Evolutionary conservation across 306 rosid genomes (phyloP).

Genomic region (Cotoneaster glaucophyllus): DNA sequence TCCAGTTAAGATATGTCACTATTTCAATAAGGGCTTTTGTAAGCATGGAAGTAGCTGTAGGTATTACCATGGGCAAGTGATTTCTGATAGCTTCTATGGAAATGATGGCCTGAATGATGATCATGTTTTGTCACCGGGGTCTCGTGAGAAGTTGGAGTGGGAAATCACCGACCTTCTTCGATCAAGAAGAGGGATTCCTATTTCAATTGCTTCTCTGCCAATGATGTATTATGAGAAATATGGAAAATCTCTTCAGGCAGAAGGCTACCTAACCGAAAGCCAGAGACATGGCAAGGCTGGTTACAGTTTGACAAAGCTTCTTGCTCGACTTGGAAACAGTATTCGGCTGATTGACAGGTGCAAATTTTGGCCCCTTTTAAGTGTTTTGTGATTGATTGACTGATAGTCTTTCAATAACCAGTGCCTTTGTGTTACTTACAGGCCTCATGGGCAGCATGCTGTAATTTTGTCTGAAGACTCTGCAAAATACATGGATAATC

Average conservation of each 20-base stretch:
- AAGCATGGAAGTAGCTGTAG: slow-evolving; percentile 73
- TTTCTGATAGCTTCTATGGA: slow-evolving; percentile 38
- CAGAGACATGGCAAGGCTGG: slow-evolving; percentile 90
- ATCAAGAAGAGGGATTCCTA: slow-evolving; percentile 55
- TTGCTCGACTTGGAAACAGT: slow-evolving; percentile 48
- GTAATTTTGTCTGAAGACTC: slow-evolving; percentile 73
- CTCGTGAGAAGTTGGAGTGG: slow-evolving; percentile 59
- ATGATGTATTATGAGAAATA: slow-evolving; percentile 67
- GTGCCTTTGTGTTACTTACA: slow-evolving; percentile 15
- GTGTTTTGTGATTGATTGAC: background rate
- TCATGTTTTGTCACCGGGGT: slow-evolving; percentile 38
- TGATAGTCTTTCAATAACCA: background rate
- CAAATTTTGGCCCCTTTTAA: background rate
- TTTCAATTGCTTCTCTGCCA: slow-evolving; percentile 85
- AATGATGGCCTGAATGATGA: slow-evolving; percentile 38
- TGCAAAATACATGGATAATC: slow-evolving; percentile 31
- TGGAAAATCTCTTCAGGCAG: slow-evolving; percentile 70
- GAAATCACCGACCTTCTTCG: slow-evolving; percentile 66
- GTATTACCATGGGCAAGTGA: slow-evolving; percentile 46
- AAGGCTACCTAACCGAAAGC: slow-evolving; percentile 86
- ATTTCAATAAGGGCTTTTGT: slow-evolving; percentile 69
- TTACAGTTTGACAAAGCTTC: slow-evolving; percentile 76
- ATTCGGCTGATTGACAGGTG: slow-evolving; percentile 79
- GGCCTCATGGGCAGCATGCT: slow-evolving; percentile 90
- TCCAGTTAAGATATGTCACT: slow-evolving; percentile 61